Conservation (phyloP, 1,284 basidiomycete species). For the Phlebopus sp. region DNA sequence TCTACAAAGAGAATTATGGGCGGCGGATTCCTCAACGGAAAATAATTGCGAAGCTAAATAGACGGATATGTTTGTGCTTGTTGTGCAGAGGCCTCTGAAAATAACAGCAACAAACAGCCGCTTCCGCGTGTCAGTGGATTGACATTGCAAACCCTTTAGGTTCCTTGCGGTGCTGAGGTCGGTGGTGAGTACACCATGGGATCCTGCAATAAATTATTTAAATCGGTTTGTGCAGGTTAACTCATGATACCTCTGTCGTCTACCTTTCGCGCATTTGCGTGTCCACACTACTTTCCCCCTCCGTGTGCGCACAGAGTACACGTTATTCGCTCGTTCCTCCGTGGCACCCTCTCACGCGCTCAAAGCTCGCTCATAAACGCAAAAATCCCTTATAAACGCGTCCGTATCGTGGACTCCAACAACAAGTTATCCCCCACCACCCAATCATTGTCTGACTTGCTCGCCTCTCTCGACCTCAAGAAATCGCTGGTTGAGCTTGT, state of each 20-base stretch:
- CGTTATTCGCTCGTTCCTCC: neutral
- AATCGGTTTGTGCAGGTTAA: neutral
- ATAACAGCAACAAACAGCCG: constrained; percentile 29
- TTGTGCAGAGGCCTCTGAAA: constrained; percentile 22
- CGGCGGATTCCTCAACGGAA: neutral
- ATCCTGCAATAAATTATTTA: too few relatives aligned
- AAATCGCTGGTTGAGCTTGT: constrained; percentile 53
- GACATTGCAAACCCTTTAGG: too few relatives aligned
- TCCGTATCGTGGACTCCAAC: constrained; percentile 49
- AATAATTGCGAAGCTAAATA: constrained; percentile 3
- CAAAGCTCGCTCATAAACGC: constrained; percentile 16
- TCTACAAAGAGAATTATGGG: neutral
- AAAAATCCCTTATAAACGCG: constrained; percentile 38
- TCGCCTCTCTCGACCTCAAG: constrained; percentile 34
- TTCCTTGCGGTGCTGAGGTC: too few relatives aligned
- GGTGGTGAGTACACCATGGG: neutral
- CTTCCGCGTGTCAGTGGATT: too few relatives aligned
- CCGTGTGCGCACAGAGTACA: neutral
- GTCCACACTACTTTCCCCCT: neutral
- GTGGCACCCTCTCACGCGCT: neutral
- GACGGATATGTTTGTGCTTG: constrained; percentile 15
- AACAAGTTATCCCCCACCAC: constrained; percentile 40
- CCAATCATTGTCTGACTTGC: constrained; percentile 39
- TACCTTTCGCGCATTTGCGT: neutral
- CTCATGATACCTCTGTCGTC: neutral